Evolutionary conservation across 371 early-diverging fungal genomes (phyloP), one percentile per base, ranked within the genome.

Genomic region (Sporodiniella umbellata): DNA sequence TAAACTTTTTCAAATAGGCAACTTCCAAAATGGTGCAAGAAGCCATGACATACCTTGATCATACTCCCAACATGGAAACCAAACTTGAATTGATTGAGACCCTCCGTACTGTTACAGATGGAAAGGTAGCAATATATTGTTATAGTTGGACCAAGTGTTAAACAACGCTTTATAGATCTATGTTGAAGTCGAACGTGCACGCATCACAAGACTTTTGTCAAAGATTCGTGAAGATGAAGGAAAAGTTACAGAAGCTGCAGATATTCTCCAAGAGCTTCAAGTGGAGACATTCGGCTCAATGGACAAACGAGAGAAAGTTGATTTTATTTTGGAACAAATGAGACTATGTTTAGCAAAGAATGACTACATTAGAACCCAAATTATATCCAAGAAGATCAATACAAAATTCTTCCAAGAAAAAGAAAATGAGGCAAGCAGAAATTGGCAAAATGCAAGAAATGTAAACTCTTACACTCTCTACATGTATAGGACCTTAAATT

Each of bases 241-340:
- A 10, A 87, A 95, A 42, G 78, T 92, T 24, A 79, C 61, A 7
- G 93, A 93, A 62, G 99, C 99, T 3, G 92, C 93, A 18, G 95
- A 96, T 56, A 90, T 94, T 59, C 78, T 99, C 64, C 97, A 96
- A 67, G 97, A 95, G 59, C 30, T 28, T 28, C 30, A 28, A 28
- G 30, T 28, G 10, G 30, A 28, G 10, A 28, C 30, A 28, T 28
- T 28, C 10, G 30, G 99, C 22, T 94, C 95, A 4, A 95, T 99
- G 96, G 96, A 97, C 50, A 87, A 88, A 63, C 87, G 96, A 45
- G 96, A 96, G 64, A 99, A 99, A 79, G 94, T 95, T 1, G 96
- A 96, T 46, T 99, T 99, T 67, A 94, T 99, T 51, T 67, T 99
- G 42, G 98, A 97, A 65, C 98, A 99, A 69, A 94, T 99, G 92